Percentiles rank a stretch among this genome's conserved stretches.
Evolutionary conservation across 331 rosid species (phyloP).

Genomic region (Telfairia occidentalis): DNA sequence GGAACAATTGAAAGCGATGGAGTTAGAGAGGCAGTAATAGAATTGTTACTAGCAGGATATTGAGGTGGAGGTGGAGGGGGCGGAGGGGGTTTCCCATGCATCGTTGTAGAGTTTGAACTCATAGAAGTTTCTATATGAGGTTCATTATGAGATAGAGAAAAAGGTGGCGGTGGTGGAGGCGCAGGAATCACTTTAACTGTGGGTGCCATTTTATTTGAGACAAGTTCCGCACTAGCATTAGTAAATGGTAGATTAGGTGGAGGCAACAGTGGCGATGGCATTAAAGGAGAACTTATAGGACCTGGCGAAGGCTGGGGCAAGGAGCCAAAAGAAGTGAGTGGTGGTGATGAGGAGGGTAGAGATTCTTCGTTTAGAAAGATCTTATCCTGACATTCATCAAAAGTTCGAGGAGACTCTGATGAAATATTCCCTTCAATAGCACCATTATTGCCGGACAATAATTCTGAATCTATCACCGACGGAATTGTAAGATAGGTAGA

Average conservation of each 20-base stretch:
- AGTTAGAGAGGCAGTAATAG: constrained; percentile 19
- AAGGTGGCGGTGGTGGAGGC: not conserved
- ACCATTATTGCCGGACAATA: constrained; percentile 34
- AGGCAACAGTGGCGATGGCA: not conserved
- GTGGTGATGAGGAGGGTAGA: constrained; percentile 21
- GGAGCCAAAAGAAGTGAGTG: constrained; percentile 37
- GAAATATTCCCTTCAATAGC: constrained; percentile 22
- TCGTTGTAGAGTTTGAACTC: not conserved
- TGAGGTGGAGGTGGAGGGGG: constrained; percentile 7
- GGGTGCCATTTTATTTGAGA: not conserved
- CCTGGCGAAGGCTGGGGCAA: constrained; percentile 20
- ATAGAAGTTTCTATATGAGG: not conserved
- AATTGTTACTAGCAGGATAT: constrained; percentile 19
- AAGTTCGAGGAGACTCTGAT: constrained; percentile 26
- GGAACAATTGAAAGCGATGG: not conserved
- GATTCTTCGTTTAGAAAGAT: constrained; percentile 21
- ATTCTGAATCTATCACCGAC: constrained; percentile 30
- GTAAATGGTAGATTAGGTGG: constrained; percentile 2
- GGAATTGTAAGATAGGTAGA: constrained; percentile 28
- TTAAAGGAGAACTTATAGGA: not conserved
- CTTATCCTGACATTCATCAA: constrained; percentile 18
- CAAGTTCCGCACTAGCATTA: not conserved
- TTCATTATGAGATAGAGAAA: not conserved
- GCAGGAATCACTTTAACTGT: not conserved
- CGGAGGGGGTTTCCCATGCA: constrained; percentile 1